phyloP scores from a whole-genome alignment of 805 yeast species.

The Saturnispora kantuleensis region DNA sequence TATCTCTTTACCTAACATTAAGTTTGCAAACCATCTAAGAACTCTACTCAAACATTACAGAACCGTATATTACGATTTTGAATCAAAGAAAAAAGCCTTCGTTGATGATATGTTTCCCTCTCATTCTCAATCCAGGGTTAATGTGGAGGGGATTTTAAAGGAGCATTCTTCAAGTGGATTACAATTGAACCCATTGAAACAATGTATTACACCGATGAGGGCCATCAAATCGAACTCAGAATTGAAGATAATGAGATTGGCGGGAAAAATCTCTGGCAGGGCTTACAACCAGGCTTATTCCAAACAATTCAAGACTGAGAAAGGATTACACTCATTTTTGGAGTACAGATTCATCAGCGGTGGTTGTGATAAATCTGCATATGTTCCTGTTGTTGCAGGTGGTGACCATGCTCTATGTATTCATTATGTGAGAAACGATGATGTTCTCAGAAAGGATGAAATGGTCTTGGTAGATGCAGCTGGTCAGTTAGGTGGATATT shows the following conservation, averaged over 20 bases:
- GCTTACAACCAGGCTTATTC: constrained; percentile 81
- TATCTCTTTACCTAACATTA: constrained; percentile 43
- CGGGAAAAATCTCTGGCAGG: constrained; percentile 72
- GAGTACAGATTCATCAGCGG: constrained; percentile 76
- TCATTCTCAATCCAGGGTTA: constrained; percentile 2
- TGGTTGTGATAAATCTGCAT: constrained; percentile 86
- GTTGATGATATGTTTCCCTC: constrained; percentile 16
- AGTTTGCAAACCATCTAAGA: constrained; percentile 34
- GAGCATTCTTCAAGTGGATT: constrained; percentile 15
- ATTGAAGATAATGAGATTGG: constrained; percentile 66
- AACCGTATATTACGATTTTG: constrained; percentile 45
- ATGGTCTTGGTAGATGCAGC: constrained; percentile 87
- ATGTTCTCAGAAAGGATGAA: constrained; percentile 63
- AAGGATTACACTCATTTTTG: constrained; percentile 66
- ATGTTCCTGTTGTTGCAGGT: constrained; percentile 93
- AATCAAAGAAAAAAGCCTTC: constrained; percentile 8
- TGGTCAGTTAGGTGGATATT: constrained; percentile 87
- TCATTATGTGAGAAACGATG: constrained; percentile 91
- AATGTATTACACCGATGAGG: constrained; percentile 41
- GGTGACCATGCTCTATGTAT: constrained; percentile 85
- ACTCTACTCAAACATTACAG: constrained; percentile 40
- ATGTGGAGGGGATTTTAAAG: constrained; percentile 16
- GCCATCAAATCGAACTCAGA: constrained; percentile 70
- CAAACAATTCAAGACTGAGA: constrained; percentile 56
- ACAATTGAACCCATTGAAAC: constrained; percentile 31